A percentile compares a stretch with the other conserved stretches of the same genome.
Conservation (phyloP, 2,329 filamentous ascomycete genomes). For the Claviceps sp. region DNA sequence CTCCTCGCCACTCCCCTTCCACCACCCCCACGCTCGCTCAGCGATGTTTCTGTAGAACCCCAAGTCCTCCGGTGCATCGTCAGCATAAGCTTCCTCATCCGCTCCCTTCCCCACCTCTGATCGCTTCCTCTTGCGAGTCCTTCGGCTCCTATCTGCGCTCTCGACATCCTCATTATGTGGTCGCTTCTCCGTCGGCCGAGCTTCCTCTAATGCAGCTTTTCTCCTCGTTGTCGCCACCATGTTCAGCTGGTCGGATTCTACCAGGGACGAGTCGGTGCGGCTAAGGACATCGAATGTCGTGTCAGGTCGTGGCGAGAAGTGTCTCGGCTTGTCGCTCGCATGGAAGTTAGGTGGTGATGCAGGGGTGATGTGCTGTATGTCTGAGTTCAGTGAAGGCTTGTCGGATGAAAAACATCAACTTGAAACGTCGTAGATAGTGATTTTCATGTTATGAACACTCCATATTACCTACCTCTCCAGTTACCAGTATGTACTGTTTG, state of each 20-base stretch:
- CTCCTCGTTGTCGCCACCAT: slow-evolving; percentile 5
- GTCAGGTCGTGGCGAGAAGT: background rate
- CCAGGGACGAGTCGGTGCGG: background rate
- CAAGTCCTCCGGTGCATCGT: background rate
- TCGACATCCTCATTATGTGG: background rate
- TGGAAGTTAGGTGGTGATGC: no score
- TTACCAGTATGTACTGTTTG: no score
- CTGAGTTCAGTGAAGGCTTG: background rate
- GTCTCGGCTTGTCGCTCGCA: no score
- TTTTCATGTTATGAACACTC: no score
- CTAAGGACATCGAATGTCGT: background rate
- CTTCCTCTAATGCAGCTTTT: background rate
- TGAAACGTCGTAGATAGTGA: no score
- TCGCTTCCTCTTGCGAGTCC: background rate
- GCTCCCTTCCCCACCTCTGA: background rate
- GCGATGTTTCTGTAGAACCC: background rate
- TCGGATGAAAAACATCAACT: background rate
- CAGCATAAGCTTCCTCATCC: background rate
- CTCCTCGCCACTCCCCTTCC: background rate
- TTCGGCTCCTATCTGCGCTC: background rate
- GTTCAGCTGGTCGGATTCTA: background rate
- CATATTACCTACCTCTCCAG: no score
- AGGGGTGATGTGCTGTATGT: no score
- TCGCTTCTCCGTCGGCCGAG: background rate
- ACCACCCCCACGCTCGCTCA: background rate